phyloP scores from a whole-genome alignment of 192 early-diverging fungal genomes.

The Gryganskiella cystojenkinii region DNA sequence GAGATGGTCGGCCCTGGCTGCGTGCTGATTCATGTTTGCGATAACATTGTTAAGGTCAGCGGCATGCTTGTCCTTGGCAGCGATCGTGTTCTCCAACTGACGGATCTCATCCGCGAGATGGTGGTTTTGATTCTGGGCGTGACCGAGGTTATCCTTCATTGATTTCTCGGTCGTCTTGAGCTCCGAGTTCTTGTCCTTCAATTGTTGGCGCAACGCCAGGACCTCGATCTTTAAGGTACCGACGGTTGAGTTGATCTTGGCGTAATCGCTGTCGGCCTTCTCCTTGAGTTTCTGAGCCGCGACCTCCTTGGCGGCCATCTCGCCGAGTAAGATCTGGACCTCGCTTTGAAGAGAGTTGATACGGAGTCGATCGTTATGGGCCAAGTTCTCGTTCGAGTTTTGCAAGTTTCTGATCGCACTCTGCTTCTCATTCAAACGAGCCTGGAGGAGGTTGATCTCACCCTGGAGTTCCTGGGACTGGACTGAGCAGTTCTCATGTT shows the following conservation, averaged over 20 bases:
- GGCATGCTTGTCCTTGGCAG: slow-evolving; percentile 5
- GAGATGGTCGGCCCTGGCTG: background rate
- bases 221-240: slow-evolving; percentile 9
- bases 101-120: background rate
- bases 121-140: background rate
- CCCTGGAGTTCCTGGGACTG: slow-evolving; percentile 9
- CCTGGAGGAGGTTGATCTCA: slow-evolving; percentile 1
- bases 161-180: slow-evolving; percentile 8
- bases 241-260: slow-evolving; percentile 1
- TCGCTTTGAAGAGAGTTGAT: background rate
- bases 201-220: background rate
- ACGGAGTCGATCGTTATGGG: background rate
- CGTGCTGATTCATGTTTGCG: slow-evolving; percentile 8
- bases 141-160: background rate
- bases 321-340: background rate
- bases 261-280: background rate
- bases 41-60: slow-evolving; percentile 3
- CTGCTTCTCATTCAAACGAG: slow-evolving; percentile 11
- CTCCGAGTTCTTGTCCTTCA: slow-evolving; percentile 12
- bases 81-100: background rate
- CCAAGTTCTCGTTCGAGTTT: background rate
- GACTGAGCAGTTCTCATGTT: slow-evolving; percentile 5
- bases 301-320: slow-evolving; percentile 1
- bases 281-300: slow-evolving; percentile 3
- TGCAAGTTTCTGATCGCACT: slow-evolving; percentile 1